phyloP scores from a whole-genome alignment of 768 basidiomycete species.

The Fistulinella prunicolor region DNA sequence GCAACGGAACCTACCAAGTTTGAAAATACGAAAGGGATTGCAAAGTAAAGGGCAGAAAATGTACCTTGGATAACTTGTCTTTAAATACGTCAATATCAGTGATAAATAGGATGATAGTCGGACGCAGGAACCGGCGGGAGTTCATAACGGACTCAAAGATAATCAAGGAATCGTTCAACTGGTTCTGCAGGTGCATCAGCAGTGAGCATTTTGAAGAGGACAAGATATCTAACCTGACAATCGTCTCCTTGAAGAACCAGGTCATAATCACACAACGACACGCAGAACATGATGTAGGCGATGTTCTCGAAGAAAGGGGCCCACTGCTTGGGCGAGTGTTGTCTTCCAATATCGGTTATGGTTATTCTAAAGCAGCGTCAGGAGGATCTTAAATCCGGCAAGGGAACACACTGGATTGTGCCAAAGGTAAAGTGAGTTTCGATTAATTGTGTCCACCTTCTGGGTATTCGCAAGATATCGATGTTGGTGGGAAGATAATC shows the following conservation, averaged over 20 bases:
- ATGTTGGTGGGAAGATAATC: background rate
- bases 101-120: conserved; percentile 1
- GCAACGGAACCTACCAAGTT: background rate
- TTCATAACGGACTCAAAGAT: too few species aligned
- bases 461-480: conserved; percentile 1
- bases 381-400: too few species aligned
- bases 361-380: background rate
- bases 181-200: too few species aligned
- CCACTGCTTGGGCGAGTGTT: too few species aligned
- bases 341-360: too few species aligned
- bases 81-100: background rate
- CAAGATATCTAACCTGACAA: too few species aligned
- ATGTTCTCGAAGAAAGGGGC: too few species aligned
- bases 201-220: too few species aligned
- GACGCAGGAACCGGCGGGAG: background rate
- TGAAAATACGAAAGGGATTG: background rate
- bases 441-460: background rate
- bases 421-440: conserved; percentile 1
- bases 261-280: too few species aligned
- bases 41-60: background rate
- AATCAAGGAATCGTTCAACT: too few species aligned
- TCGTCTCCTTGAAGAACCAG: too few species aligned
- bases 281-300: too few species aligned
- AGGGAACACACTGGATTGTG: background rate
- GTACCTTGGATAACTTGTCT: conserved; percentile 3